Base-by-base conservation (phyloP, 2,329 filamentous ascomycete genomes). In the Waltergamsia citrina region DNA sequence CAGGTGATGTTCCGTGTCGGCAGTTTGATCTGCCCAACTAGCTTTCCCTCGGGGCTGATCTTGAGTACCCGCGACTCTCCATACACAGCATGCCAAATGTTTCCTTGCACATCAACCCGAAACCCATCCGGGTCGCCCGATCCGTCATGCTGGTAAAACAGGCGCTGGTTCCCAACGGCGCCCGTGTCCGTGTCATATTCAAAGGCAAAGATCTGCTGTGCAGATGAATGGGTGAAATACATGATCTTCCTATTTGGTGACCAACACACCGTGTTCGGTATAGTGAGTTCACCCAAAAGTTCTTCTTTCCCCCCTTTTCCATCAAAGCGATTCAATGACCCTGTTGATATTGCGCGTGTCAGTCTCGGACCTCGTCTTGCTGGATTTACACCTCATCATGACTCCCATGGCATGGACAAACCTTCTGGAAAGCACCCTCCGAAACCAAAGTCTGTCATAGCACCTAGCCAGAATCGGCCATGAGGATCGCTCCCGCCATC, bases 21-120 rank as follows among this genome's bases (percentile, higher is more conserved):
- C 43, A 93, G 62, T 36, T 63, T 68, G 42, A 95, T 68, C 60
- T 86, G 74, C 6, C 84, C 86, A 5, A 88, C 65, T 20, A 94
- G 59, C 47, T 78, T 63, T 3, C 85, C 86, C 33, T 70, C 56
- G 5, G 78, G 74, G 31, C 71, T 75, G 49, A 94, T 80, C 53
- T 82, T 76, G 43, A 94, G 61, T 17, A 94, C 84, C 39, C 76
- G 73, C 38, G 73, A 66, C 41, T 81, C 83, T 35, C 86, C 86
- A 51, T 85, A 92, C n/a, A 92, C 67, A 7, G 85, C 84, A 40
- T 83, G 79, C 88, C 90, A 95, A 48, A 94, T 69, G 60, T 82
- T 81, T n/a, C 86, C 87, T 35, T 93, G 76, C 28, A 70, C 72
- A 51, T 95, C 88, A 48, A 93, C 73, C 41, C 81, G 79, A 59